phyloP scores from a whole-genome alignment of 2,329 filamentous ascomycete genomes.

The Fusarium decemcellulare region DNA sequence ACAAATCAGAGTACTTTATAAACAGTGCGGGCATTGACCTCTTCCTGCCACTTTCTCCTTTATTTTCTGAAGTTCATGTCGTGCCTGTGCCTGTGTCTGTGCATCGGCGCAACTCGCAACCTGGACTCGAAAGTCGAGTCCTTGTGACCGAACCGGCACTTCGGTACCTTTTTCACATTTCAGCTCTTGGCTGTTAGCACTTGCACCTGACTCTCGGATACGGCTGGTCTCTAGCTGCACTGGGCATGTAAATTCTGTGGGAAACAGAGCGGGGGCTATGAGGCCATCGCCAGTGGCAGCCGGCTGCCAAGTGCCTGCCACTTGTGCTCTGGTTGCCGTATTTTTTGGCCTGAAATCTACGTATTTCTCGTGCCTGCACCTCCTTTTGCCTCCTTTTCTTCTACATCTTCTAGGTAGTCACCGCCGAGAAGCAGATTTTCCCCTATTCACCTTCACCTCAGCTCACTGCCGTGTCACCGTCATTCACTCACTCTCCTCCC shows the following conservation, averaged over 20 bases:
- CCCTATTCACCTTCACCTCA: conserved; percentile 12
- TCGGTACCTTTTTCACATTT: conserved; percentile 9
- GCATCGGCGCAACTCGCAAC: conserved; percentile 38
- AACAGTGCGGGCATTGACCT: neutral
- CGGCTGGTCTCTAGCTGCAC: no score
- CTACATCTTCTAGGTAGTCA: conserved; percentile 7
- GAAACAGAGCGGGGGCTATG: neutral
- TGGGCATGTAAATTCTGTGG: no score
- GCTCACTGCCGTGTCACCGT: conserved; percentile 31
- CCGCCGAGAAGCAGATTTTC: conserved; percentile 2
- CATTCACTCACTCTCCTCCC: conserved; percentile 5
- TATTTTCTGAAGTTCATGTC: conserved; percentile 22
- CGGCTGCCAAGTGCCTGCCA: conserved; percentile 23
- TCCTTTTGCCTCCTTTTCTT: neutral
- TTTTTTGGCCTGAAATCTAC: neutral
- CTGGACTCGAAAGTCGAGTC: conserved; percentile 40
- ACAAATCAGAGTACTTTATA: conserved; percentile 9
- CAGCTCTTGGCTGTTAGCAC: neutral
- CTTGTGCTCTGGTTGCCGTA: neutral
- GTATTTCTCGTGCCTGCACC: neutral
- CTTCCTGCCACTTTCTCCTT: neutral
- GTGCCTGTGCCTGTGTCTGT: conserved; percentile 30
- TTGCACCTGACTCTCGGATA: no score
- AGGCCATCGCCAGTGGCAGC: conserved; percentile 8
- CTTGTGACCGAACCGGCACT: conserved; percentile 23